These are phyloP conservation scores for Hymenoscyphus fraxineus DNA, from an alignment of 2,329 filamentous ascomycete genomes.

Conservation along the genomic window DNA sequence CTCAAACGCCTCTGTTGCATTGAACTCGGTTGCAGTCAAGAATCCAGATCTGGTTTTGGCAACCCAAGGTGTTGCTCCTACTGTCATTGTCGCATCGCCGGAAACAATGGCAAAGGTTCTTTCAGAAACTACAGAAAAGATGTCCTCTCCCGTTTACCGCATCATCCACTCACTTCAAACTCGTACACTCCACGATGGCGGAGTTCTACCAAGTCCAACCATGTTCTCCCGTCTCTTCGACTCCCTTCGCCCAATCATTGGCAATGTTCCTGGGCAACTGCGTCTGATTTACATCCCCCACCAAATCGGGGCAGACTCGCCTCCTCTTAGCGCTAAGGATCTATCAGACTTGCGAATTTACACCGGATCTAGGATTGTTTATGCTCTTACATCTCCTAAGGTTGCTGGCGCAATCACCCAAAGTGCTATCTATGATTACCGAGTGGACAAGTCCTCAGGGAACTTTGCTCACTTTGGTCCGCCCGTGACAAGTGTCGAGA, in stretches of 20 bases:
- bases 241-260: slow-evolving; percentile 54
- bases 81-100: slow-evolving; percentile 75
- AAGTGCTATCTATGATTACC: slow-evolving; percentile 84
- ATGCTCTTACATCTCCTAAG: slow-evolving; percentile 74
- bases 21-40: slow-evolving; percentile 81
- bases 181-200: slow-evolving; percentile 63
- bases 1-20: slow-evolving; percentile 76
- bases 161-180: slow-evolving; percentile 69
- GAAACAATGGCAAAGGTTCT: slow-evolving; percentile 68
- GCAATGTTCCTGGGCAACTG: slow-evolving; percentile 65
- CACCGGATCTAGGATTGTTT: slow-evolving; percentile 74
- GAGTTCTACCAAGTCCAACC: slow-evolving; percentile 67
- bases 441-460: slow-evolving; percentile 44
- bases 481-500: slow-evolving; percentile 74
- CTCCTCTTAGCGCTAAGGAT: slow-evolving; percentile 62
- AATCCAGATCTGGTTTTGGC: slow-evolving; percentile 69
- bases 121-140: slow-evolving; percentile 53
- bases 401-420: slow-evolving; percentile 91
- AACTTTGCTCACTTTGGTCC: slow-evolving; percentile 70
- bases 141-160: slow-evolving; percentile 61
- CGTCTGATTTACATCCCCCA: slow-evolving; percentile 80
- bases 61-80: slow-evolving; percentile 72
- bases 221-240: slow-evolving; percentile 60
- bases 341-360: slow-evolving; percentile 81
- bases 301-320: slow-evolving; percentile 57